Conservation (phyloP, 345 rosid genomes). For the Garcia nutans region DNA sequence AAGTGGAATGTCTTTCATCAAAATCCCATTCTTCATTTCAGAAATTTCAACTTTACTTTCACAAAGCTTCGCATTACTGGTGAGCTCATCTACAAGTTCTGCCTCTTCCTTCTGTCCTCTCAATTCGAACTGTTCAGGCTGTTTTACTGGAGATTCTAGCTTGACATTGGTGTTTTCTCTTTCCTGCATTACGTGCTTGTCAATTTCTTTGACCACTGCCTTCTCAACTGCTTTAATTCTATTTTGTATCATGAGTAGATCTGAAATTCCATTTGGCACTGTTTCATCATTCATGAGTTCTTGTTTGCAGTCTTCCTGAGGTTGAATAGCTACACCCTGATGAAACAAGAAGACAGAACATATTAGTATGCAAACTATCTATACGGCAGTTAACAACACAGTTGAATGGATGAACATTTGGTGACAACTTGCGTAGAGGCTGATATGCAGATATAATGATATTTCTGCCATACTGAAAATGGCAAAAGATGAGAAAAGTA, state of each 20-base stretch:
- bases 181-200: constrained; percentile 36
- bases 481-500: not conserved
- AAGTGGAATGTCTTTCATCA: constrained; percentile 37
- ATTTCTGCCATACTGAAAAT: not conserved
- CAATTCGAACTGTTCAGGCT: constrained; percentile 24
- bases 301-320: constrained; percentile 25
- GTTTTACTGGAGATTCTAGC: constrained; percentile 19
- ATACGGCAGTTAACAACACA: not conserved
- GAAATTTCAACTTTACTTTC: constrained; percentile 5
- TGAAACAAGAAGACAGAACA: not conserved
- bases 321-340: constrained; percentile 32
- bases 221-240: constrained; percentile 48
- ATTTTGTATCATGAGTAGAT: constrained; percentile 50
- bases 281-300: constrained; percentile 30
- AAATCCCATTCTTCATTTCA: constrained; percentile 17
- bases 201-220: constrained; percentile 40
- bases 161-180: constrained; percentile 9
- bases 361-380: constrained; percentile 8
- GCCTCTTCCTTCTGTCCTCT: constrained; percentile 29
- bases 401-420: constrained; percentile 5
- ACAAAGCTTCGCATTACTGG: constrained; percentile 21
- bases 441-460: not conserved
- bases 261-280: constrained; percentile 44
- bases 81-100: constrained; percentile 30
- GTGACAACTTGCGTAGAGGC: not conserved